A percentile compares a stretch with the other conserved stretches of the same genome.
phyloP scores from a whole-genome alignment of 441 rosid genomes.

The Erodium texanum region DNA sequence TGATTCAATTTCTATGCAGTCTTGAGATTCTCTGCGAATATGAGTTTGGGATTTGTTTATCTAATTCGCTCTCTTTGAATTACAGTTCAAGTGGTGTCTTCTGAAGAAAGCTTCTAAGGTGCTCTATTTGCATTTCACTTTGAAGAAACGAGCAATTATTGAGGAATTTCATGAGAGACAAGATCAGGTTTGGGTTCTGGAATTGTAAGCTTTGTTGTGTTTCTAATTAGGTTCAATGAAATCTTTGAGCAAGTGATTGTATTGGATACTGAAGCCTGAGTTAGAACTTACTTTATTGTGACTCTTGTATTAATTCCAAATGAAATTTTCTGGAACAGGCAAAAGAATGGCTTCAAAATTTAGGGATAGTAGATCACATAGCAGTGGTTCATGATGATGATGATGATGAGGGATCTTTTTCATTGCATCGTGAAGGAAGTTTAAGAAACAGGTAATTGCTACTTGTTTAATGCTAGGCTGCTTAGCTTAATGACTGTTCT shows the following conservation, averaged over 20 bases:
- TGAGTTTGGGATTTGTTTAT: neutral
- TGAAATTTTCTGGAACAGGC: slow-evolving; percentile 62
- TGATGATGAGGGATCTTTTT: slow-evolving; percentile 69
- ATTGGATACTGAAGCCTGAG: neutral
- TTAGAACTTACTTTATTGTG: neutral
- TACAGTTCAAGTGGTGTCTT: slow-evolving; percentile 84
- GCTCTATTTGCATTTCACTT: slow-evolving; percentile 74
- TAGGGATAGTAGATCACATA: slow-evolving; percentile 89
- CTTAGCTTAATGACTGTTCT: slow-evolving; percentile 11
- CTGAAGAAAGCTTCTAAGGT: slow-evolving; percentile 90
- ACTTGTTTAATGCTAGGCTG: too few species aligned
- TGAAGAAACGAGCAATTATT: slow-evolving; percentile 83
- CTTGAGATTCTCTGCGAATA: neutral
- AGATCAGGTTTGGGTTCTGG: slow-evolving; percentile 63
- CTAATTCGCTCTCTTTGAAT: neutral
- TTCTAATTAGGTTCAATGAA: neutral
- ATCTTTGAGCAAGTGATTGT: neutral
- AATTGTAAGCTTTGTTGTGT: neutral
- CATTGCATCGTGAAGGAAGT: slow-evolving; percentile 59
- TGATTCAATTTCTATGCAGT: neutral
- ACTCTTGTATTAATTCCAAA: slow-evolving; percentile 37
- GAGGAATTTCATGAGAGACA: slow-evolving; percentile 99
- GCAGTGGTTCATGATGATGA: slow-evolving; percentile 70
- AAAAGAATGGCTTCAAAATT: slow-evolving; percentile 99
- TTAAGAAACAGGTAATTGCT: slow-evolving; percentile 50